Percentiles rank a stretch among this genome's conserved stretches.
Evolutionary conservation across 1,284 basidiomycete genomes (phyloP).

Genomic region (Trametes versicolor): DNA sequence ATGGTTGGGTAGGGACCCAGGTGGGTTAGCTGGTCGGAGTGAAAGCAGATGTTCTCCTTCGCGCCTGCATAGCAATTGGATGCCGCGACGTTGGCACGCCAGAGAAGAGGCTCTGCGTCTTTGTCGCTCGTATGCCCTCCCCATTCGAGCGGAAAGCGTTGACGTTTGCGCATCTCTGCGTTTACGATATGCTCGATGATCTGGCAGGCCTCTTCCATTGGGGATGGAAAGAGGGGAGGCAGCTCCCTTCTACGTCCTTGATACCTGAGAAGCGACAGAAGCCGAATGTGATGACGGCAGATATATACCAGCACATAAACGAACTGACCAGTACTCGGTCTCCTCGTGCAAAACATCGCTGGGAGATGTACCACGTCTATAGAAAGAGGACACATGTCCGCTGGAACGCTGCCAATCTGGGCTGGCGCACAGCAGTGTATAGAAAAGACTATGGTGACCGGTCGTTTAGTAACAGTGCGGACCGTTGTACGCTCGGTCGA

Average conservation of each 20-base stretch:
- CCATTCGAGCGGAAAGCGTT: conserved; percentile 81
- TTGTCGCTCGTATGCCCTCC: conserved; percentile 49
- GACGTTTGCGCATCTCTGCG: conserved; percentile 68
- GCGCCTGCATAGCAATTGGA: conserved; percentile 91
- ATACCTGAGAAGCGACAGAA: conserved; percentile 63
- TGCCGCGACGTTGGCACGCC: conserved; percentile 92
- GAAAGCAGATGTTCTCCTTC: conserved; percentile 87
- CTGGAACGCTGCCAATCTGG: conserved; percentile 4
- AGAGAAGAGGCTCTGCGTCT: conserved; percentile 53
- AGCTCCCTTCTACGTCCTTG: conserved; percentile 72
- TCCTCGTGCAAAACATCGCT: neutral
- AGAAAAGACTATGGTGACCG: conserved; percentile 55
- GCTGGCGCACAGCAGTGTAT: neutral
- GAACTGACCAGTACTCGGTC: neutral
- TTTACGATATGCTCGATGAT: conserved; percentile 85
- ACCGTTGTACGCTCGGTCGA: neutral
- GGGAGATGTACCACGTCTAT: neutral
- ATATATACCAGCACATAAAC: neutral
- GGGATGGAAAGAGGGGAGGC: conserved; percentile 69
- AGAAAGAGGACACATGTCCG: conserved; percentile 1
- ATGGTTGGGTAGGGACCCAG: conserved; percentile 94
- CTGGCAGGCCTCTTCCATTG: conserved; percentile 83
- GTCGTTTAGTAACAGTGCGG: neutral
- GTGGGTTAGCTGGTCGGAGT: conserved; percentile 82
- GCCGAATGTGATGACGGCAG: no score